phyloP scores from a whole-genome alignment of 495 filamentous ascomycete genomes.

The Diplogelasinospora grovesii region DNA sequence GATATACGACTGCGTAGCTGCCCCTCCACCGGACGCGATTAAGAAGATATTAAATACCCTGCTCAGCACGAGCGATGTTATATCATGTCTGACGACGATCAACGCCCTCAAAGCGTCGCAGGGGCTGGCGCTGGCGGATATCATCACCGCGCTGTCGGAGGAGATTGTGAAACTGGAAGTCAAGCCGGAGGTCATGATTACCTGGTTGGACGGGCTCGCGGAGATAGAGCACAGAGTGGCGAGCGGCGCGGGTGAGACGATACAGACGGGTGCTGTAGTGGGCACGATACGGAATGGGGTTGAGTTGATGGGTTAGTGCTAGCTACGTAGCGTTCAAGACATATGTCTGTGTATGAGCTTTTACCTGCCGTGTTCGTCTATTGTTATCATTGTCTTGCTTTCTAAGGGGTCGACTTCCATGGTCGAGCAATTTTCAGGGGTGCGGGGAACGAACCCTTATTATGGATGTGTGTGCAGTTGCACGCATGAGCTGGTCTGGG shows the following conservation, averaged over 20 bases:
- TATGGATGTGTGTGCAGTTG: too few relatives aligned
- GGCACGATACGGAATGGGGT: conserved; percentile 83
- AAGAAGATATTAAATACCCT: conserved; percentile 75
- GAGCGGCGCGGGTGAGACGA: conserved; percentile 77
- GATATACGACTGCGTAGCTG: conserved; percentile 96
- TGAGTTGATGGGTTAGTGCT: conserved; percentile 52
- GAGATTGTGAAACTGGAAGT: conserved; percentile 79
- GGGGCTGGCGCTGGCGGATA: conserved; percentile 90
- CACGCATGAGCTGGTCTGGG: too few relatives aligned
- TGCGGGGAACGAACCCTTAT: too few relatives aligned
- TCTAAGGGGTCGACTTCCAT: too few relatives aligned
- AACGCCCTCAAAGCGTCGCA: conserved; percentile 78
- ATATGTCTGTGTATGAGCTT: too few relatives aligned
- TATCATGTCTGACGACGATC: conserved; percentile 75
- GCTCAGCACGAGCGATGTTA: conserved; percentile 76
- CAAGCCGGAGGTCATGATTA: conserved; percentile 76
- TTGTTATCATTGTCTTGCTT: too few relatives aligned
- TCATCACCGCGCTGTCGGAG: conserved; percentile 76
- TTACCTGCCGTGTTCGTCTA: too few relatives aligned
- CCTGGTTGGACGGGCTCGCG: conserved; percentile 86
- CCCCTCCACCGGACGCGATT: conserved; percentile 87
- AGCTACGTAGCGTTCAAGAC: neutral
- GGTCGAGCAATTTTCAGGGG: too few relatives aligned
- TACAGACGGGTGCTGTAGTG: conserved; percentile 89
- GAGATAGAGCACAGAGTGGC: conserved; percentile 89